Evolutionary conservation across 2,329 filamentous ascomycete genomes (phyloP), one percentile per base, ranked within the genome.

Genomic region (Pochonia chlamydosporia): DNA sequence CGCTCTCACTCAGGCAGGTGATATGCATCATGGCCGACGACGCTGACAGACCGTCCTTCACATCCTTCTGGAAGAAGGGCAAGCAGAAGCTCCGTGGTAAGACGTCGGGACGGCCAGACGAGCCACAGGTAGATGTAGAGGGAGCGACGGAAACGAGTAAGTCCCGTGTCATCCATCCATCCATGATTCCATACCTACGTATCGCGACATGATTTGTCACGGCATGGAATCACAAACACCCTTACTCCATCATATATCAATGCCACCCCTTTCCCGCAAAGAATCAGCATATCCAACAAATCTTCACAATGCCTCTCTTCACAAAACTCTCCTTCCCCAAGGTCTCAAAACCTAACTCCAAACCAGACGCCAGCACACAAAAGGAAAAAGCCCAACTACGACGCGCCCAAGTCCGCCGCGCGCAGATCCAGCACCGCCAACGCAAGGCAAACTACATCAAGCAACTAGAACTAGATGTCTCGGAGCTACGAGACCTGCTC

Each of bases 401-500:
- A 4, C 70, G 76, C 1, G 70, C 71, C 3, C 76, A 80, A 52
- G 76, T 80, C 44, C 63, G 75, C 3, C 69, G 66, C 20, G 76
- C 76, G 2, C 76, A 80, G 65, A 70, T 73, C 31, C 70, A 78
- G 57, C 76, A 80, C 54, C 74, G 76, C 14, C 71, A 76, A 58
- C 73, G 76, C 56, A 79, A 79, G 56, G 74, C 72, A 43, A 72
- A 78, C 57, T 77, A 80, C 56, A 68, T 74, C 52, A 72, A 71
- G 55, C 65, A 78, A 62, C 71, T 80, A 25, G 76, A 80, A 63
- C 62, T 70, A 50, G 75, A 79, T 54, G 62, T 75, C 16, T 64
- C 67, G 13, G 64, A 66, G 51, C 66, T 76, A 47, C 70, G 75
- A 11, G 70, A 74, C 43, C 59, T 72, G 52, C 73, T 80, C 49